Percentiles rank a stretch among this genome's conserved stretches.
Evolutionary conservation across 1,284 basidiomycete species (phyloP).

Genomic region (Stereum hirsutum): DNA sequence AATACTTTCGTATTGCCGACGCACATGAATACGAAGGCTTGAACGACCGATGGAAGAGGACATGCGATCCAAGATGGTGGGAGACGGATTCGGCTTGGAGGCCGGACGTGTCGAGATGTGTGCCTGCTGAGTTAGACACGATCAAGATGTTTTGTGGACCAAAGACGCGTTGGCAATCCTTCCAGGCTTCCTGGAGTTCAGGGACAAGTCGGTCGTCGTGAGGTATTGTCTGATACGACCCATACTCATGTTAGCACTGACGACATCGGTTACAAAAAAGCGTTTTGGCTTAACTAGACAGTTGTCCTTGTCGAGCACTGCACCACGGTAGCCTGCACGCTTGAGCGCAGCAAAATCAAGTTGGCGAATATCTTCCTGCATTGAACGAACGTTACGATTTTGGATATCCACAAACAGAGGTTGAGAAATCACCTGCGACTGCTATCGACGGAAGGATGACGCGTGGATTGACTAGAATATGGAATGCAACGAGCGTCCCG

Average conservation of each 20-base stretch:
- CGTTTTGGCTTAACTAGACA: constrained; percentile 61
- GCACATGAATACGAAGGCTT: constrained; percentile 80
- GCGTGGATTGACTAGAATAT: constrained; percentile 65
- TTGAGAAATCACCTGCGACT: constrained; percentile 58
- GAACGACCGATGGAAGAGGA: constrained; percentile 67
- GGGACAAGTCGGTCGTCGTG: constrained; percentile 66
- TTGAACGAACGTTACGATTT: constrained; percentile 5
- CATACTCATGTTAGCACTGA: background rate
- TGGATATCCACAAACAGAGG: constrained; percentile 1
- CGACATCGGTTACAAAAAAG: background rate
- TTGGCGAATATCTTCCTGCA: constrained; percentile 75
- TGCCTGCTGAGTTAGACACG: constrained; percentile 92
- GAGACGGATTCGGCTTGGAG: constrained; percentile 79
- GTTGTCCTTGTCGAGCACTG: constrained; percentile 97
- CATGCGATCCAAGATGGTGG: constrained; percentile 69
- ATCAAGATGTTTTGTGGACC: constrained; percentile 77
- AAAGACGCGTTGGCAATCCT: constrained; percentile 63
- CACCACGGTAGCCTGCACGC: constrained; percentile 74
- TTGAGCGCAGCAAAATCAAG: constrained; percentile 79
- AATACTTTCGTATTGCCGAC: constrained; percentile 56
- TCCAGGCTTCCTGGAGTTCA: constrained; percentile 75
- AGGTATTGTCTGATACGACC: constrained; percentile 65
- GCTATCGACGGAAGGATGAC: constrained; percentile 65
- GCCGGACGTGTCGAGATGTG: constrained; percentile 62
- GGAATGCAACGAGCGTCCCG: constrained; percentile 68